Conservation (phyloP, 768 basidiomycete genomes). For the Phaffia tasmanica region DNA sequence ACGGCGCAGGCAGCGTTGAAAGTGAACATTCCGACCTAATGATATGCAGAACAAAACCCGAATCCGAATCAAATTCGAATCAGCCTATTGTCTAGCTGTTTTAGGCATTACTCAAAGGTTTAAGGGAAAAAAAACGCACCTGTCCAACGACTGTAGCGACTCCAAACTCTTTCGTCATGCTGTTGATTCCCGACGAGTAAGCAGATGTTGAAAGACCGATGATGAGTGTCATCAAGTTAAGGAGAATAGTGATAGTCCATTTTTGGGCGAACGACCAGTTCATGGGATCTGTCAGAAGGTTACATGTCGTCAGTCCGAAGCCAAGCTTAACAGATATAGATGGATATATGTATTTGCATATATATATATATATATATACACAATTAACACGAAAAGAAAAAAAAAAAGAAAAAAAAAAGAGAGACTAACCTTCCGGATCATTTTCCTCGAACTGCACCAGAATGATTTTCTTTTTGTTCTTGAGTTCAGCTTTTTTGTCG, state of each 20-base stretch:
- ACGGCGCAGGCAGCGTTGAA: constrained; percentile 20
- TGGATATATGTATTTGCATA: too few species aligned
- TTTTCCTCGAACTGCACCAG: constrained; percentile 30
- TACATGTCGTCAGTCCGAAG: not conserved
- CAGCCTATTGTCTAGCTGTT: not conserved
- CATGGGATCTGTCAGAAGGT: constrained; percentile 5
- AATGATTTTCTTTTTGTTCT: constrained; percentile 41
- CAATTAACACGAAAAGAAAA: not conserved
- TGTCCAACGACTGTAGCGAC: constrained; percentile 28
- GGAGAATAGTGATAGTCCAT: constrained; percentile 23
- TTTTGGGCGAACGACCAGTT: constrained; percentile 19
- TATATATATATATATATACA: not conserved
- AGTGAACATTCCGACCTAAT: constrained; percentile 27
- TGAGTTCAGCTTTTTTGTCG: constrained; percentile 92
- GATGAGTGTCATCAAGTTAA: constrained; percentile 27
- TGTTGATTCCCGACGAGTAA: constrained; percentile 25
- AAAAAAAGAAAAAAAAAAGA: not conserved
- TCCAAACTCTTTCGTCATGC: constrained; percentile 28
- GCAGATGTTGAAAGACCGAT: constrained; percentile 29
- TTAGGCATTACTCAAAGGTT: not conserved
- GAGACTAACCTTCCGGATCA: constrained; percentile 27
- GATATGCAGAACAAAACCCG: too few species aligned
- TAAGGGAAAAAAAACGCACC: not conserved
- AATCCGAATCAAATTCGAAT: too few species aligned
- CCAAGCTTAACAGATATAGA: too few species aligned